A percentile compares a stretch with the other conserved stretches of the same genome.
Evolutionary conservation across 805 yeast genomes (phyloP).

Genomic region (Starmerella vaccinii): DNA sequence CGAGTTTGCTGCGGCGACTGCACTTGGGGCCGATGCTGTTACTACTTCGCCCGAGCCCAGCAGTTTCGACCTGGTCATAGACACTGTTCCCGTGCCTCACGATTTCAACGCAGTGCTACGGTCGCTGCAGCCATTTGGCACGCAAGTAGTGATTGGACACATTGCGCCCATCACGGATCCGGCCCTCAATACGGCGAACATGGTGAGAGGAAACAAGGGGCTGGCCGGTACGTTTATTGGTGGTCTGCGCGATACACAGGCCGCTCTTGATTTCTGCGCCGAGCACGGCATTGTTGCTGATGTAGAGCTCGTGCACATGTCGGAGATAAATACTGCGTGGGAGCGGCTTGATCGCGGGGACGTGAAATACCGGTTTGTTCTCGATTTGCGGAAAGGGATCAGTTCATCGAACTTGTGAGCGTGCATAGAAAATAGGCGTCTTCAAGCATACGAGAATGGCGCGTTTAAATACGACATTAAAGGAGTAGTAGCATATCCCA

Average conservation of each 20-base stretch:
- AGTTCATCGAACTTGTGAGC: too few species aligned
- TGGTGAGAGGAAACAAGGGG: conserved; percentile 36
- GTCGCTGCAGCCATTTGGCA: conserved; percentile 48
- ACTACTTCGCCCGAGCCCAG: conserved; percentile 29
- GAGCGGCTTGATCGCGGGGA: conserved; percentile 19
- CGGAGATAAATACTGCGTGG: conserved; percentile 20
- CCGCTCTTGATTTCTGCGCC: conserved; percentile 56
- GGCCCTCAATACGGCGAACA: conserved; percentile 39
- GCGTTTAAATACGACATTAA: too few species aligned
- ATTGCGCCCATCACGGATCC: conserved; percentile 32
- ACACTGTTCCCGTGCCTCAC: conserved; percentile 42
- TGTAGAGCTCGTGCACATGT: conserved; percentile 50
- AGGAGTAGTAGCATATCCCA: too few species aligned
- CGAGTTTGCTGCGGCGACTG: conserved; percentile 44
- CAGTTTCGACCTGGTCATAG: conserved; percentile 44
- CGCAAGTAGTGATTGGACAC: conserved; percentile 56
- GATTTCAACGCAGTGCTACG: conserved; percentile 41
- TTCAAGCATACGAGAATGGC: too few species aligned
- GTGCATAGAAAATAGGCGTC: too few species aligned
- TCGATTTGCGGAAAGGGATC: conserved; percentile 12
- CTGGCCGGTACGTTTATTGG: conserved; percentile 44
- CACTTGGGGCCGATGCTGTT: conserved; percentile 47
- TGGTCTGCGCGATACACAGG: conserved; percentile 55
- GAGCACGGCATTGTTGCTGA: conserved; percentile 50
- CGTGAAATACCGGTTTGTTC: conserved; percentile 23